These are phyloP conservation scores for Nakazawaea wyomingensis DNA, from an alignment of 805 yeast genomes.

Conservation along the genomic window DNA sequence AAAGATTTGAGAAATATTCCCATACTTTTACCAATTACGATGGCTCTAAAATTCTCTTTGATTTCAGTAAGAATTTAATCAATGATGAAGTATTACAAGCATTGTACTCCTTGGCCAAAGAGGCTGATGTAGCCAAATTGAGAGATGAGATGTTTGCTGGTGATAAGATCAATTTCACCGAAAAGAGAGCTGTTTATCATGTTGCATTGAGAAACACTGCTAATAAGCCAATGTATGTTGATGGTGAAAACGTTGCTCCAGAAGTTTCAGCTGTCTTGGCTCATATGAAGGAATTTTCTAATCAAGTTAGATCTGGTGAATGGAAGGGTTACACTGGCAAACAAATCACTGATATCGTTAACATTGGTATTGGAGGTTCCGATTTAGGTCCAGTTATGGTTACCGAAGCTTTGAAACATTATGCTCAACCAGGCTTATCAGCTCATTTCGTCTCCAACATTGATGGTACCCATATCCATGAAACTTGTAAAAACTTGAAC, in stretches of 20 bases:
- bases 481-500: slow-evolving; percentile 69
- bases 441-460: slow-evolving; percentile 97
- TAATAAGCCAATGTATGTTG: slow-evolving; percentile 77
- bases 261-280: slow-evolving; percentile 88
- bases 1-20: slow-evolving; percentile 72
- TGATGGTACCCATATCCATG: slow-evolving; percentile 97
- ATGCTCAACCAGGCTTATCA: slow-evolving; percentile 64
- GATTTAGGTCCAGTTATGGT: slow-evolving; percentile 99
- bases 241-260: slow-evolving; percentile 83
- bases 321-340: slow-evolving; percentile 98
- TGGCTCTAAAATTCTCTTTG: slow-evolving; percentile 85
- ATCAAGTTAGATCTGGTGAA: slow-evolving; percentile 81
- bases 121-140: slow-evolving; percentile 80
- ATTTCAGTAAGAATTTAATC: slow-evolving; percentile 90
- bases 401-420: slow-evolving; percentile 93
- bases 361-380: slow-evolving; percentile 98
- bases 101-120: slow-evolving; percentile 77
- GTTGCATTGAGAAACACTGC: slow-evolving; percentile 94
- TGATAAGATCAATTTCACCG: slow-evolving; percentile 91
- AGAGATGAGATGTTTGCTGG: slow-evolving; percentile 93
- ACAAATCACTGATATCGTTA: slow-evolving; percentile 87
- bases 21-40: slow-evolving; percentile 79
- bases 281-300: slow-evolving; percentile 96
- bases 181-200: slow-evolving; percentile 95
- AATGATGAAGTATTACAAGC: slow-evolving; percentile 72